Conservation (phyloP, 805 yeast genomes). For the Saccharomycopsis fibuligera region DNA sequence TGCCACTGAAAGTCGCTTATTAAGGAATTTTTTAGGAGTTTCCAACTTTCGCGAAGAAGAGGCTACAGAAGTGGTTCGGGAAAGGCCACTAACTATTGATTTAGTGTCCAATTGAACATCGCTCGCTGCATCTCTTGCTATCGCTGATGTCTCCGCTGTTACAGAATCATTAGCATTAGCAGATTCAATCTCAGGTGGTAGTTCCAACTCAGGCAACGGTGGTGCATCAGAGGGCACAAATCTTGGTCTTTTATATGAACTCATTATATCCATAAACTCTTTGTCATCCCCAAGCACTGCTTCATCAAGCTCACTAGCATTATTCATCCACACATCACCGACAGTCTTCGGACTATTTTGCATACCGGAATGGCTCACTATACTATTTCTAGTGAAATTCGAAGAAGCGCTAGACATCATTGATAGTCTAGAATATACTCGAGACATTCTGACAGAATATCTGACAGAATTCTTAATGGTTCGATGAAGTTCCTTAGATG, state of each 20-base stretch:
- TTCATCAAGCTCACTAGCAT: conserved; percentile 36
- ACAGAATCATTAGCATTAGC: no score
- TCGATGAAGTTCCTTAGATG: conserved; percentile 60
- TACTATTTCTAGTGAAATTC: conserved; percentile 10
- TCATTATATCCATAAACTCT: conserved; percentile 20
- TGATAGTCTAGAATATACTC: conserved; percentile 19
- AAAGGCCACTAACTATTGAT: no score
- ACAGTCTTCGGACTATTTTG: conserved; percentile 30
- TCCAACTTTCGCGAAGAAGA: no score
- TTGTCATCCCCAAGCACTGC: conserved; percentile 27
- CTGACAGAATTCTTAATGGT: conserved; percentile 82
- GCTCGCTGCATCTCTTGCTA: background rate
- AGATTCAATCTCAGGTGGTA: no score
- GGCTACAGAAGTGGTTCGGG: no score
- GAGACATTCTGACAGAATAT: conserved; percentile 59
- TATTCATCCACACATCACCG: conserved; percentile 43
- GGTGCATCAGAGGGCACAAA: conserved; percentile 20
- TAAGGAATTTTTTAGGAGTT: background rate
- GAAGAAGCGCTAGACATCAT: conserved; percentile 14
- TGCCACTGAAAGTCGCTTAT: conserved; percentile 20
- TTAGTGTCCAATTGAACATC: no score
- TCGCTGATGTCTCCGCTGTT: background rate
- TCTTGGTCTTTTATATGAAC: conserved; percentile 18
- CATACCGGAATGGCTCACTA: conserved; percentile 1
- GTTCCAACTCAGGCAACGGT: conserved; percentile 18